Base-by-base conservation (phyloP, 768 basidiomycete genomes). In the Rhizopogon rudus region DNA sequence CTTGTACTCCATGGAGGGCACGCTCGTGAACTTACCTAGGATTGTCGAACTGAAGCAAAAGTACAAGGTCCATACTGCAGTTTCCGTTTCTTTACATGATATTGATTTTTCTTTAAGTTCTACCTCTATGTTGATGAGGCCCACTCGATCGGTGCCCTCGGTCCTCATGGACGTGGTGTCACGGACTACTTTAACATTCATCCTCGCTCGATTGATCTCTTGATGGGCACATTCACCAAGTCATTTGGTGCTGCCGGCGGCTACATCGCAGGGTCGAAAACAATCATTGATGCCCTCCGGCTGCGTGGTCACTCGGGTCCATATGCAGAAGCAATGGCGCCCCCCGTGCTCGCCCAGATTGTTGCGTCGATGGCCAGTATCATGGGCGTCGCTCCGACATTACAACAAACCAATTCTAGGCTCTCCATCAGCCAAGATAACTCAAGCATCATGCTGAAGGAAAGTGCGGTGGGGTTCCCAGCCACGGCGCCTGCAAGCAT, bases 211-310 rank as follows among this genome's bases (percentile, higher is more conserved):
- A 81, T 98, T 59, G 97, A 99, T 66, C 79, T 99, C 58, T 82
- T 97, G 57, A 99, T 99, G 97, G 97, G 97, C 48, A 99, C 97
- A 0, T 96, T 99, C 71, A 99, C 96, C 28, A 93, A 92, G 70
- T 92, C 91, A 0, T 95, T 96, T 63, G 93, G 92, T 52, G 90
- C 93, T 0, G 88, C 94, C 0, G 96, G 96, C 44, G 96, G 97
- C 3, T 98, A 99, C 73, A 87, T 99, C 58, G 81, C 94, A 3
- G 95, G 94, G 6, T 83, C 74, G 62, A 94, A 91, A 64, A 69
- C 75, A 1, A 74, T 96, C 56, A 87, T 98, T 60, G 87, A 93
- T 60, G 77, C 84, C 5, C 79, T 99, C 7, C 89, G 95, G 13
- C 63, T 93, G 28, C 80, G 83, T 43, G 91, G 90, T 1, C 86